Evolutionary conservation across 176 grass and related monocot genomes (phyloP), one percentile per base, ranked within the genome.

Genomic region (Hordeum marinum): DNA sequence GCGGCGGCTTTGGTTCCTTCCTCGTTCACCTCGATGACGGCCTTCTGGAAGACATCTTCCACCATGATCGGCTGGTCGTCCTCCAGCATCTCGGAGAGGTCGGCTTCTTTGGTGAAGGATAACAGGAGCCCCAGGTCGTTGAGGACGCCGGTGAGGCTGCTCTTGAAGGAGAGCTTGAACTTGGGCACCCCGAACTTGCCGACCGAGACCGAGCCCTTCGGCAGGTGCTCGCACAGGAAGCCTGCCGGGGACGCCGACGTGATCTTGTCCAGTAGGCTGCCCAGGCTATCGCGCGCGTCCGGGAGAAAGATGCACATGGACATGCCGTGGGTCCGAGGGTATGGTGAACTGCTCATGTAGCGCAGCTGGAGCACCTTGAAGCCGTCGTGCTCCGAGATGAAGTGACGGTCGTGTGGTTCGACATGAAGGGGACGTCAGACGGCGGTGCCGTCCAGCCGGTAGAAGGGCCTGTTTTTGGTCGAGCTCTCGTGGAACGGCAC

Each of bases 301-400:
- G 69, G 69, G n/a, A 72, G 69, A 39, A 72, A 45, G 69, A 72
- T 72, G 69, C 39, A 72, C 69, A 72, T 72, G 40, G 37, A 26
- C 48, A 52, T 34, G 32, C 32, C 32, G 32, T 34, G 32, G 32
- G 32, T 34, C 32, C 32, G 32, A 34, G 32, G 32, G 32, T 34
- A 34, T 0, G 0, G 32, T 34, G 32, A 34, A 34, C 32, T 34
- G 32, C 32, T 34, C 32, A 3, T 1, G 32, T 4, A 29, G 29
- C 29, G 1, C 29, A 29, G 29, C 29, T 29, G 29, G 29, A 29
- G 29, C 1, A 29, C 29, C 29, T 29, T 29, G 29, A 29, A 29
- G 29, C 29, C 29, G 29, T 29, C 29, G 29, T 29, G 29, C 29
- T 29, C 29, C 29, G 29, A 29, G 29, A 29, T 29, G 29, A 29